A percentile compares a stretch with the other conserved stretches of the same genome.
phyloP scores from a whole-genome alignment of 305 asterid species.

The Lippia alba region DNA sequence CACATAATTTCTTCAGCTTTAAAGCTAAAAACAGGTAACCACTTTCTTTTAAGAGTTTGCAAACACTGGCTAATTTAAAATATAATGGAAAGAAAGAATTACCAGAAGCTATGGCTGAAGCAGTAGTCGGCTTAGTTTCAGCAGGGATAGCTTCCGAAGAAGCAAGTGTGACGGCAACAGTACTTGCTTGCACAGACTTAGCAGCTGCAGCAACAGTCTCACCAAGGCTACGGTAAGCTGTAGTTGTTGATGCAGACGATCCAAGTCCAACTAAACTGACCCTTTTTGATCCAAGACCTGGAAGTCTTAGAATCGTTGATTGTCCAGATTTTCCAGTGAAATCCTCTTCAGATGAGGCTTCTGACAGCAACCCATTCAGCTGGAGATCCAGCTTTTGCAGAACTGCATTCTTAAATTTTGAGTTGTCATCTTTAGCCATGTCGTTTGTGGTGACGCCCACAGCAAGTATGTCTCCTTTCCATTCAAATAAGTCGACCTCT shows the following conservation, averaged over 20 bases:
- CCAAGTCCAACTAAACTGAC: conserved; percentile 87
- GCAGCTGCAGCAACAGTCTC: conserved; percentile 94
- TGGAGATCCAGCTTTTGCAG: conserved; percentile 78
- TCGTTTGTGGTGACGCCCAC: conserved; percentile 90
- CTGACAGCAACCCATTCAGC: conserved; percentile 78
- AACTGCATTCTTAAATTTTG: conserved; percentile 66
- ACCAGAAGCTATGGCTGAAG: conserved; percentile 91
- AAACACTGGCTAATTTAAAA: not conserved
- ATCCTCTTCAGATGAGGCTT: conserved; percentile 82
- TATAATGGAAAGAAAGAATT: conserved; percentile 13
- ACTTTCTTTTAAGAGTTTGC: too few relatives aligned
- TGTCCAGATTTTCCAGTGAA: conserved; percentile 89
- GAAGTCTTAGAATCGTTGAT: conserved; percentile 77
- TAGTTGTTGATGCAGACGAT: conserved; percentile 49
- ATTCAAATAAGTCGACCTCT: conserved; percentile 81
- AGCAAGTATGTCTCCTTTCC: conserved; percentile 98
- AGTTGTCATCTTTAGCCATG: conserved; percentile 75
- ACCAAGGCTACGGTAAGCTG: conserved; percentile 77
- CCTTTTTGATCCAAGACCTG: conserved; percentile 81
- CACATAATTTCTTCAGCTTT: too few relatives aligned
- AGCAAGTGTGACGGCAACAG: conserved; percentile 84
- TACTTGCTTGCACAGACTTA: conserved; percentile 73
- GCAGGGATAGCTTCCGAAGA: conserved; percentile 63
- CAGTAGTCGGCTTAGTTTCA: conserved; percentile 66
- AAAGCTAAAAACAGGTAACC: too few relatives aligned